Evolutionary conservation across 2,329 filamentous ascomycete genomes (phyloP), one percentile per base, ranked within the genome.

Genomic region (Sordariomycetes sp.): DNA sequence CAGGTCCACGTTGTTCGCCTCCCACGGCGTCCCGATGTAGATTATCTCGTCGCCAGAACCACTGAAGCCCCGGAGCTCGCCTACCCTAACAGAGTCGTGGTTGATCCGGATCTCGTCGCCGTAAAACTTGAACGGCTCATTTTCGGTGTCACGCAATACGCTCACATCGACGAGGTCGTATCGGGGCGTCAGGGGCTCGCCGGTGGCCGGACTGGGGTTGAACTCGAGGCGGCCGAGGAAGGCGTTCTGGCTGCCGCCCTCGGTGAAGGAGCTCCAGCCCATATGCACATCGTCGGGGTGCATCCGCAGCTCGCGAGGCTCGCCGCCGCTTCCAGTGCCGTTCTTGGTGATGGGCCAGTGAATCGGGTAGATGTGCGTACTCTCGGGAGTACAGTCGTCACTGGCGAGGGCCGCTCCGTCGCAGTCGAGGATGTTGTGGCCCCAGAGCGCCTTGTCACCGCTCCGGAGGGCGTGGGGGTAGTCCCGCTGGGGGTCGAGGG

Each of bases 1-100:
- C 7, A 76, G 61, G 59, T 78, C 75, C 59, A 76, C 72, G 55
- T 77, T 79, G 61, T 64, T 71, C 1, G 74, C 73, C 62, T 79
- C 74, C 8, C 55, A 56, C 0, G 72, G 64, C 54, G 65, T 65
- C 1, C 74, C 74, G 8, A 77, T 64, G 62, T 76, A 77, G 0
- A 67, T 69, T 18, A 76, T 65, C 60, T 77, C 73, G 8, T 67
- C 64, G 0, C 75, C 74, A 3, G 64, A 66, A 7, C 74, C 74
- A 11, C 61, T 73, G 61, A 77, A 78, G 8, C 75, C 74, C 12
- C 75, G 72, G 1, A 77, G 65, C 64, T 79, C 75, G 6, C 75
- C 75, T 0, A 76, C 67, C 2, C 60, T 62, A 55, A 75, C 68
- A 11, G 68, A 68, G 10, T 66, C 61, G 1, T 59, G 50, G 37